Percentiles rank a stretch among this genome's conserved stretches.
Conservation (phyloP, 768 basidiomycete genomes). For the Sarcodon aspratus region DNA sequence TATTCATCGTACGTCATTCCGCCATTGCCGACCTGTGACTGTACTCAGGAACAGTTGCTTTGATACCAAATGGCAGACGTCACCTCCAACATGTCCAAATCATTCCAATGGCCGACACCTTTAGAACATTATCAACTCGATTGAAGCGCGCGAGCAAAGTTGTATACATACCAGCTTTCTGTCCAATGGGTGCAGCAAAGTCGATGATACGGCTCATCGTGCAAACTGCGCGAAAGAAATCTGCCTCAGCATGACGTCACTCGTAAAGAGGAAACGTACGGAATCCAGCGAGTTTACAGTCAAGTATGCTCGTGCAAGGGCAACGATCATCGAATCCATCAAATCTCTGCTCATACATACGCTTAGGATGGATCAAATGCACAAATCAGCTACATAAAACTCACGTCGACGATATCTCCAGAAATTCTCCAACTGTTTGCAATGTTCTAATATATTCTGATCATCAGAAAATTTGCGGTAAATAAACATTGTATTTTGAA, state of each 20-base stretch:
- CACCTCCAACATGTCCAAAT: constrained; percentile 26
- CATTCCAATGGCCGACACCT: constrained; percentile 21
- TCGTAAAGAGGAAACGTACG: constrained; percentile 13
- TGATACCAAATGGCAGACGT: neutral
- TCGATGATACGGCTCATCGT: constrained; percentile 24
- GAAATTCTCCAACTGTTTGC: constrained; percentile 21
- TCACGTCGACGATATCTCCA: constrained; percentile 18
- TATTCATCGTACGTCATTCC: constrained; percentile 31
- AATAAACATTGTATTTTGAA: constrained; percentile 2
- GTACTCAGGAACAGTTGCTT: neutral
- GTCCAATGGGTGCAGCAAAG: constrained; percentile 22
- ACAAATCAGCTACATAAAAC: neutral
- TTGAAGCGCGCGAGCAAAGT: too few relatives aligned
- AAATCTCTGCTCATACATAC: constrained; percentile 13
- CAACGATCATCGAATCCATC: constrained; percentile 24
- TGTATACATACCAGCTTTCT: constrained; percentile 16
- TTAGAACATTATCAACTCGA: too few relatives aligned
- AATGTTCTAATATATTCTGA: constrained; percentile 9
- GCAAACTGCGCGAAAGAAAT: constrained; percentile 12
- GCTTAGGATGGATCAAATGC: neutral
- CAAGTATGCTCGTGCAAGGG: constrained; percentile 21
- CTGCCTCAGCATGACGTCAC: neutral
- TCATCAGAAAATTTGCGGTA: constrained; percentile 2
- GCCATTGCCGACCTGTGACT: constrained; percentile 18
- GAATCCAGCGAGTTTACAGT: constrained; percentile 26